Evolutionary conservation across 768 basidiomycete genomes (phyloP).

Genomic region (Hydnomerulius pinastri): DNA sequence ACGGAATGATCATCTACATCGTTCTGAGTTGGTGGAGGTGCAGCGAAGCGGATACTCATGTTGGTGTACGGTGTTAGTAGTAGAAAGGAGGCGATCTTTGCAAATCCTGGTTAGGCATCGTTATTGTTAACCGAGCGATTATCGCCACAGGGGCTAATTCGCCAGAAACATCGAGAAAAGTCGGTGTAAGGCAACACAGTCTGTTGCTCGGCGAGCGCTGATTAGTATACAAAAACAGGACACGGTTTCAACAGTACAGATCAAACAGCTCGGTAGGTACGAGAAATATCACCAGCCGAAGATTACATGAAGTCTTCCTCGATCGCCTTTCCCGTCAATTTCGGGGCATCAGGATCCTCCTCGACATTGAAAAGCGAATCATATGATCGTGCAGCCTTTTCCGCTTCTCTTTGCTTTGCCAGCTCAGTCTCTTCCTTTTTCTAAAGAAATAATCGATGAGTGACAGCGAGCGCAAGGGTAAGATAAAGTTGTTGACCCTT

Average conservation of each 20-base stretch:
- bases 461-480: background rate
- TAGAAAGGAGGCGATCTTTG: background rate
- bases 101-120: background rate
- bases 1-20: slow-evolving; percentile 11
- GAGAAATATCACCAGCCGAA: background rate
- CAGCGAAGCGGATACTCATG: slow-evolving; percentile 35
- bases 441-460: slow-evolving; percentile 37
- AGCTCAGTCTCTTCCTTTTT: slow-evolving; percentile 80
- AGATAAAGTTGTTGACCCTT: slow-evolving; percentile 47
- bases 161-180: background rate
- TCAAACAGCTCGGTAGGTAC: background rate
- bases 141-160: slow-evolving; percentile 11
- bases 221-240: background rate
- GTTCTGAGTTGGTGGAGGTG: slow-evolving; percentile 2
- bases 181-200: no score
- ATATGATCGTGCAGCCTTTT: slow-evolving; percentile 87
- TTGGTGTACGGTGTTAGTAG: slow-evolving; percentile 1
- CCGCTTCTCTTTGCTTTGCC: slow-evolving; percentile 74
- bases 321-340: slow-evolving; percentile 69
- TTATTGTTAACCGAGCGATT: background rate
- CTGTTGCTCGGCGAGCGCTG: no score
- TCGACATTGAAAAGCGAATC: slow-evolving; percentile 74
- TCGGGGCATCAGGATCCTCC: slow-evolving; percentile 51
- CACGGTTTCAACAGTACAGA: background rate
- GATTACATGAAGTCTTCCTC: slow-evolving; percentile 89